phyloP scores from a whole-genome alignment of 306 rosid genomes.

The Malus asiatica region DNA sequence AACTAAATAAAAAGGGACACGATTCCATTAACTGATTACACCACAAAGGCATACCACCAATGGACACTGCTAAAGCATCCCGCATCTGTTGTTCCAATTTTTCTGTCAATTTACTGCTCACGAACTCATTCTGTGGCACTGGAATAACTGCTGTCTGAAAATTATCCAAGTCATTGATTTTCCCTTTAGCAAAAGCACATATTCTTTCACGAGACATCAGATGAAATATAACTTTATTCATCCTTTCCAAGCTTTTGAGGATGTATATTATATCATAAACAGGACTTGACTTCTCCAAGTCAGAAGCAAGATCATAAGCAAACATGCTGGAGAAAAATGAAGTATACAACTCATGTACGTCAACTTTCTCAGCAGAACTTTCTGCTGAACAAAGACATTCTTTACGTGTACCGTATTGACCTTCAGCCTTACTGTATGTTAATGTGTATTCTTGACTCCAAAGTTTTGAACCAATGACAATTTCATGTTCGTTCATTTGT shows the following conservation, averaged over 20 bases:
- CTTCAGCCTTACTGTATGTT: conserved; percentile 49
- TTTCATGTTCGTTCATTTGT: conserved; percentile 56
- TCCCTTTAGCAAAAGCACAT: conserved; percentile 81
- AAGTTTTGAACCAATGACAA: conserved; percentile 36
- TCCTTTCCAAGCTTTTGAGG: conserved; percentile 74
- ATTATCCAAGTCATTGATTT: conserved; percentile 52
- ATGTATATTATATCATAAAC: conserved; percentile 57
- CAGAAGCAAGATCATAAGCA: conserved; percentile 63
- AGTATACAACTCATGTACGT: conserved; percentile 39
- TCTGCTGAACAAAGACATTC: conserved; percentile 28
- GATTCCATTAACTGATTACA: conserved; percentile 68
- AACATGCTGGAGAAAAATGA: conserved; percentile 59
- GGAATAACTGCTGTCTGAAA: conserved; percentile 46
- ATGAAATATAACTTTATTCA: conserved; percentile 61
- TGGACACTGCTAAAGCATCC: conserved; percentile 64
- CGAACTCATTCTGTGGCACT: conserved; percentile 74
- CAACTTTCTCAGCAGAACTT: conserved; percentile 24
- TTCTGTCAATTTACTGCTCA: conserved; percentile 80
- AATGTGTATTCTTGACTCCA: conserved; percentile 74
- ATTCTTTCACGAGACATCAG: conserved; percentile 74
- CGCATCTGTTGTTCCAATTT: conserved; percentile 95
- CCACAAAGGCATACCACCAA: conserved; percentile 87
- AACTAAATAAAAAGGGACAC: conserved; percentile 79
- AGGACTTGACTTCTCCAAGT: conserved; percentile 68
- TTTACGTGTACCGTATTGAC: conserved; percentile 22